phyloP scores from a whole-genome alignment of 139 green algal species.

The Picochlorum sp. region DNA sequence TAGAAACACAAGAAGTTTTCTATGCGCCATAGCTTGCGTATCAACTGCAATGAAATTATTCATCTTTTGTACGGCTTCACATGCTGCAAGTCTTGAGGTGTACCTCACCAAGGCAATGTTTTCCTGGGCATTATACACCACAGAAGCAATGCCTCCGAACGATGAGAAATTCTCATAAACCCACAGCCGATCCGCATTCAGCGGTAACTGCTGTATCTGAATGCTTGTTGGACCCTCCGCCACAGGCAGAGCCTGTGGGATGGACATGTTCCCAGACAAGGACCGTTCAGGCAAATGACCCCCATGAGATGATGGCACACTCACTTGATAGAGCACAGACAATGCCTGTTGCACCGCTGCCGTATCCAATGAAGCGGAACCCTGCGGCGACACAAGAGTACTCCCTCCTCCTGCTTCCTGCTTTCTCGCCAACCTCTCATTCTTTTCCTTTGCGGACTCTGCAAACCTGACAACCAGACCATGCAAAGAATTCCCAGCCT shows the following conservation, averaged over 20 bases:
- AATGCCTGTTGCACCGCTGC: too few species aligned
- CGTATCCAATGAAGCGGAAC: too few species aligned
- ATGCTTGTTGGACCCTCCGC: neutral
- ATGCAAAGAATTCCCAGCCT: conserved; percentile 8
- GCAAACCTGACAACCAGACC: conserved; percentile 30
- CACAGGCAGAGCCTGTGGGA: too few species aligned
- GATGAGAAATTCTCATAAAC: conserved; percentile 30
- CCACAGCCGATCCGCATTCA: conserved; percentile 26
- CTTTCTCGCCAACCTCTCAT: conserved; percentile 13
- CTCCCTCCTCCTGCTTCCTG: neutral
- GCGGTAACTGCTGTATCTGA: conserved; percentile 15
- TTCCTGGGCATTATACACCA: conserved; percentile 19
- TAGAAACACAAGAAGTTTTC: too few species aligned
- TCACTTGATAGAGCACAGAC: too few species aligned
- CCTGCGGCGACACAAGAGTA: too few species aligned
- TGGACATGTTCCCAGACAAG: too few species aligned
- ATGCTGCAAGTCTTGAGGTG: conserved; percentile 25
- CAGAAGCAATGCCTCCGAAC: conserved; percentile 18
- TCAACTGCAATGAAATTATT: conserved; percentile 17
- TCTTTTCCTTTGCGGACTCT: conserved; percentile 31
- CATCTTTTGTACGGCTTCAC: neutral
- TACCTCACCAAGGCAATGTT: conserved; percentile 13
- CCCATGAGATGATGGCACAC: too few species aligned
- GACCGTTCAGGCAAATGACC: too few species aligned
- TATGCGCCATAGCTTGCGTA: conserved; percentile 16